These are phyloP conservation scores for Ajuga reptans DNA, from an alignment of 305 asterid genomes.

Conservation along the genomic window DNA sequence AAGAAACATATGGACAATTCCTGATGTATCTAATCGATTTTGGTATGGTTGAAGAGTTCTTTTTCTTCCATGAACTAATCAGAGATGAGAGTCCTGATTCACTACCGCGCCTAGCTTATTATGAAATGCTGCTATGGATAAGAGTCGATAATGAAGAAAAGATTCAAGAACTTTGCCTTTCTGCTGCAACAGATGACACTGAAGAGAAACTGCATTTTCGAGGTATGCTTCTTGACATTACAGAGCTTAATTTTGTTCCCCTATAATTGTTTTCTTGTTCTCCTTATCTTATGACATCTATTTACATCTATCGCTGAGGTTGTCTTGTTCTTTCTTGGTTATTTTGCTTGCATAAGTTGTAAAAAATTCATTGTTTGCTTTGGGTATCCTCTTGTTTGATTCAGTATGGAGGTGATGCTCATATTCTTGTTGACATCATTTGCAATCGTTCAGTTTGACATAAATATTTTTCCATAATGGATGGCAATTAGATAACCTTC, in stretches of 20 bases:
- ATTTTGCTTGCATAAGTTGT: constrained; percentile 6
- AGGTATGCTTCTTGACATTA: constrained; percentile 38
- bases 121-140: constrained; percentile 72
- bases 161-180: constrained; percentile 52
- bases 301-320: not conserved
- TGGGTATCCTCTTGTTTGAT: not conserved
- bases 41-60: constrained; percentile 66
- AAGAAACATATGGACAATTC: constrained; percentile 54
- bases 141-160: constrained; percentile 45
- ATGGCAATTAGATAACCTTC: constrained; percentile 8
- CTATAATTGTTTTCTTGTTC: not conserved
- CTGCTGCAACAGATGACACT: constrained; percentile 37
- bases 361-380: not conserved
- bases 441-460: not conserved
- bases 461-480: not conserved
- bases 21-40: constrained; percentile 59
- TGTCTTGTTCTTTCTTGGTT: constrained; percentile 4
- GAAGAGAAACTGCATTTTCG: constrained; percentile 42
- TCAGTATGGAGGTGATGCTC: constrained; percentile 1
- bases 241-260: not conserved
- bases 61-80: constrained; percentile 51
- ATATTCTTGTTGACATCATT: constrained; percentile 3
- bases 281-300: constrained; percentile 5
- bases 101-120: constrained; percentile 58
- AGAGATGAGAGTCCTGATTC: constrained; percentile 43